These are phyloP conservation scores for Kentomonas sorsogonicus DNA, from an alignment of 208 protist genomes.

Conservation along the genomic window DNA sequence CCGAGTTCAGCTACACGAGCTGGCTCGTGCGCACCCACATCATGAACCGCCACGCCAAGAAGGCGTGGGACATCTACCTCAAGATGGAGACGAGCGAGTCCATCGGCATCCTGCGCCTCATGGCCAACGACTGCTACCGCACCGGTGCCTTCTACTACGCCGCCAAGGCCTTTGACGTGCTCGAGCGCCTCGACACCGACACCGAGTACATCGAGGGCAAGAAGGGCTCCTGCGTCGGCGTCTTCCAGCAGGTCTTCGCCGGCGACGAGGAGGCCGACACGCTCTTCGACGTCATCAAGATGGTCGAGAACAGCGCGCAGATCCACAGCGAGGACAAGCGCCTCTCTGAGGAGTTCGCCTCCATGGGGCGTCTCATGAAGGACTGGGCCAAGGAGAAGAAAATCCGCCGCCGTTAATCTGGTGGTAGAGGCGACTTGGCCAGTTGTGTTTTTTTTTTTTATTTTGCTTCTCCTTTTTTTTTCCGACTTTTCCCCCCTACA, in stretches of 20 bases:
- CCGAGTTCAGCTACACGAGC: conserved; percentile 90
- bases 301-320: conserved; percentile 88
- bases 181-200: conserved; percentile 93
- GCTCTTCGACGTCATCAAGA: conserved; percentile 90
- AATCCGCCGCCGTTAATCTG: too few species aligned
- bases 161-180: conserved; percentile 97
- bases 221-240: conserved; percentile 94
- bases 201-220: conserved; percentile 96
- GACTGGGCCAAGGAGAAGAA: conserved; percentile 93
- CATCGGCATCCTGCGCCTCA: conserved; percentile 93
- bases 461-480: neutral
- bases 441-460: neutral
- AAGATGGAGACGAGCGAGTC: conserved; percentile 95
- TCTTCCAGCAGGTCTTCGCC: conserved; percentile 94
- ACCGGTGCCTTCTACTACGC: conserved; percentile 94
- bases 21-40: conserved; percentile 94
- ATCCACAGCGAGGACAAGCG: conserved; percentile 49
- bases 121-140: conserved; percentile 97
- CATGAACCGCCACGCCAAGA: conserved; percentile 91
- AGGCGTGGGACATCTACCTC: conserved; percentile 96
- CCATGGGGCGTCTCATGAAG: conserved; percentile 87
- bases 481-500: neutral
- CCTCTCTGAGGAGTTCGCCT: conserved; percentile 68
- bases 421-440: too few species aligned
- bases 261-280: conserved; percentile 77